phyloP scores from a whole-genome alignment of 176 grass and related monocot species.

The Pontederia crassipes region DNA sequence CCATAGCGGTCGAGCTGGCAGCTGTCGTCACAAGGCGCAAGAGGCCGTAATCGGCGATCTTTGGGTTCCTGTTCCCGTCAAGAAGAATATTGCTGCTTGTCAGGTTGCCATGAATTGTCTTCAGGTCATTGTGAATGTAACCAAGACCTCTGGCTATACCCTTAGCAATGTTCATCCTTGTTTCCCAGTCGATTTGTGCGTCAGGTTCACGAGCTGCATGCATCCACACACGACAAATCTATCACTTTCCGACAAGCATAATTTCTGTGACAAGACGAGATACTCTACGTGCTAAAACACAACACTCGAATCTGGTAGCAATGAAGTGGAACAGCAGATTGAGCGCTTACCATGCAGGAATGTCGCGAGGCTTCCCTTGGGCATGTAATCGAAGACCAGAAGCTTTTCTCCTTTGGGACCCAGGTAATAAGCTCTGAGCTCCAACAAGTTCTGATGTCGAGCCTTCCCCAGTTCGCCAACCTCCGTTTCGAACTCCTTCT shows the following conservation, averaged over 20 bases:
- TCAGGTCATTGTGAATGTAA: slow-evolving; percentile 55
- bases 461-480: slow-evolving; percentile 64
- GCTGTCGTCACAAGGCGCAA: slow-evolving; percentile 75
- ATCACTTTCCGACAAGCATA: background rate
- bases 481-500: slow-evolving; percentile 85
- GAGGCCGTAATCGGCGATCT: slow-evolving; percentile 72
- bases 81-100: slow-evolving; percentile 83
- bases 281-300: background rate
- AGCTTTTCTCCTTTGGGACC: slow-evolving; percentile 98
- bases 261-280: background rate
- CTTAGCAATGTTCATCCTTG: slow-evolving; percentile 69
- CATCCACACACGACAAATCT: background rate
- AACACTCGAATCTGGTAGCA: background rate
- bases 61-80: slow-evolving; percentile 48
- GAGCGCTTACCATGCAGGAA: slow-evolving; percentile 67
- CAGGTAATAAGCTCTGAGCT: slow-evolving; percentile 66
- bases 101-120: slow-evolving; percentile 84
- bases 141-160: slow-evolving; percentile 53
- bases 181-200: slow-evolving; percentile 52
- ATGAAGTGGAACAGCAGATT: background rate
- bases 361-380: slow-evolving; percentile 70
- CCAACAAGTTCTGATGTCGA: slow-evolving; percentile 69
- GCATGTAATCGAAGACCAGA: slow-evolving; percentile 91
- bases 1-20: slow-evolving; percentile 61
- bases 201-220: slow-evolving; percentile 54